A percentile compares a stretch with the other conserved stretches of the same genome.
phyloP scores from a whole-genome alignment of 306 rosid genomes.

The Malus domestica region ASM211411v1 NC_041792.1:20494907-20495406 shows the following conservation, averaged over 20 bases:
- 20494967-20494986: background rate
- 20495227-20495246: background rate
- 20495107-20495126: background rate
- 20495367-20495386: conserved; percentile 15
- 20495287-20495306: conserved; percentile 19
- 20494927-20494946: background rate
- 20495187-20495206: background rate
- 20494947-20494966: background rate
- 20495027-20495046: background rate
- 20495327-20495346: conserved; percentile 41
- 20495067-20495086: background rate
- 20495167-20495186: background rate
- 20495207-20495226: background rate
- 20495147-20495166: background rate
- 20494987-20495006: background rate
- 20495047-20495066: background rate
- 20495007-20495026: background rate
- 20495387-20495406: background rate
- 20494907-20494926: background rate
- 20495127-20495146: background rate
- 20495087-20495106: background rate
- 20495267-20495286: conserved; percentile 18
- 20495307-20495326: conserved; percentile 25
- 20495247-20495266: conserved; percentile 29
- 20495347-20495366: conserved; percentile 50